These are phyloP conservation scores for Cytospora schulzeri DNA, from an alignment of 2,329 filamentous ascomycete genomes.

Conservation along the genomic window DNA sequence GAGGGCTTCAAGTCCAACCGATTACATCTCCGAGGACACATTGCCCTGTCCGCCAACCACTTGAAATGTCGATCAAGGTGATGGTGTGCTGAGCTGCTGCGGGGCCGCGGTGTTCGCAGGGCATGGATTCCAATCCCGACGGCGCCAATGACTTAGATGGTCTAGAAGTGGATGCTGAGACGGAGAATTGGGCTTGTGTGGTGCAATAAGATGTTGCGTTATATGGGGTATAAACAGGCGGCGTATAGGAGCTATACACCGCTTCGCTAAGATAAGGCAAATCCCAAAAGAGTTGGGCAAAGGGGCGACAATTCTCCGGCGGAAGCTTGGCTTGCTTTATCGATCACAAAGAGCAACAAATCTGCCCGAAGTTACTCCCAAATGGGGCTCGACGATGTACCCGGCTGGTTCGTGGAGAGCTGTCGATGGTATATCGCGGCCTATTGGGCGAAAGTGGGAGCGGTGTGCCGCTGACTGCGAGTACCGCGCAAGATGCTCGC, in stretches of 20 bases:
- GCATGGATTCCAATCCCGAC: conserved; percentile 7
- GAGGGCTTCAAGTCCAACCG: conserved; percentile 1
- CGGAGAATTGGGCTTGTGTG: conserved; percentile 8
- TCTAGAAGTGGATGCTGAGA: conserved; percentile 17
- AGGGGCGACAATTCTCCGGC: neutral
- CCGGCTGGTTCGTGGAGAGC: conserved; percentile 7
- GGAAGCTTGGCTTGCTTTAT: neutral
- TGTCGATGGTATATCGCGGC: neutral
- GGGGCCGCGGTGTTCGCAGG: conserved; percentile 18
- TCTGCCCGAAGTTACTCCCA: neutral
- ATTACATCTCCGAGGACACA: conserved; percentile 1
- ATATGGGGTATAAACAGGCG: conserved; percentile 21
- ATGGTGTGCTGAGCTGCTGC: conserved; percentile 12
- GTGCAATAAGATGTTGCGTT: conserved; percentile 21
- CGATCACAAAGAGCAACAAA: neutral
- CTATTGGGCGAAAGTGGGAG: neutral
- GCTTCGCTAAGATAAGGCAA: conserved; percentile 11
- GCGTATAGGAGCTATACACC: conserved; percentile 21
- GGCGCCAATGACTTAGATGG: conserved; percentile 14
- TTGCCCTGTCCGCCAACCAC: conserved; percentile 23
- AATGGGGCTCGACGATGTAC: neutral
- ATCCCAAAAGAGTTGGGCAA: conserved; percentile 7
- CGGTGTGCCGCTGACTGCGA: conserved; percentile 15
- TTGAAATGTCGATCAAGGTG: conserved; percentile 5
- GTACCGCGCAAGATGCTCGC: conserved; percentile 7